These are phyloP conservation scores for Durusdinium trenchii DNA, from an alignment of 73 alveolate species.

Conservation along the genomic window DNA sequence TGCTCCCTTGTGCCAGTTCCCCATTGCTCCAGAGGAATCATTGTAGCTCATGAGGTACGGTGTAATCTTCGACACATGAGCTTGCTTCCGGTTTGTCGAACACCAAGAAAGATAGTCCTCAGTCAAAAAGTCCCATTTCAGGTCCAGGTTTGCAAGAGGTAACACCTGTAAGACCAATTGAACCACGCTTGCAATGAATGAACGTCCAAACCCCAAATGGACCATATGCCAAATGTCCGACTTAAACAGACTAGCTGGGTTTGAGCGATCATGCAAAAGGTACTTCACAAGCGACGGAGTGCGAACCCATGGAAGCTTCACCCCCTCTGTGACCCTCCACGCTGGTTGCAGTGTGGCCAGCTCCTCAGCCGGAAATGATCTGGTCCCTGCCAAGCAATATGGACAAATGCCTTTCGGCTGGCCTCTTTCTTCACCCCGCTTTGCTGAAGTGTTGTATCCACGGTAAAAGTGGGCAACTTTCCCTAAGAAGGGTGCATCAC, in stretches of 20 bases:
- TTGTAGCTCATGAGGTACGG: not conserved
- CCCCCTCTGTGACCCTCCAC: not conserved
- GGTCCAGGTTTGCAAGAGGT: not conserved
- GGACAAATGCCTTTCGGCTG: not conserved
- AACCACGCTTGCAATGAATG: not conserved
- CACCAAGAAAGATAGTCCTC: not conserved
- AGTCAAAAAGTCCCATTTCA: not conserved
- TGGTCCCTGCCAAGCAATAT: not conserved
- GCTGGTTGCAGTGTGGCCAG: not conserved
- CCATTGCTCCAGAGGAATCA: not conserved
- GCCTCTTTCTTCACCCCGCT: not conserved
- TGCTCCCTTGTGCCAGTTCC: not conserved
- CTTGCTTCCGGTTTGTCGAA: too few relatives aligned
- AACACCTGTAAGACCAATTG: not conserved
- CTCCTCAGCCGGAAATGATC: not conserved
- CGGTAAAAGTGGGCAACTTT: not conserved
- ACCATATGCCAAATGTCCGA: not conserved
- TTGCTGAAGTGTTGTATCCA: not conserved
- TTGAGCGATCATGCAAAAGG: not conserved
- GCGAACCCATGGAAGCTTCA: not conserved
- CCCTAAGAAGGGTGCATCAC: not conserved
- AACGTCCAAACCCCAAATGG: not conserved
- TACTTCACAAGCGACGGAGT: not conserved
- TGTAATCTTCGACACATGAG: not conserved
- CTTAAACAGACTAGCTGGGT: not conserved